Evolutionary conservation across 768 basidiomycete genomes (phyloP).

Genomic region (Atractiella rhizophila): DNA sequence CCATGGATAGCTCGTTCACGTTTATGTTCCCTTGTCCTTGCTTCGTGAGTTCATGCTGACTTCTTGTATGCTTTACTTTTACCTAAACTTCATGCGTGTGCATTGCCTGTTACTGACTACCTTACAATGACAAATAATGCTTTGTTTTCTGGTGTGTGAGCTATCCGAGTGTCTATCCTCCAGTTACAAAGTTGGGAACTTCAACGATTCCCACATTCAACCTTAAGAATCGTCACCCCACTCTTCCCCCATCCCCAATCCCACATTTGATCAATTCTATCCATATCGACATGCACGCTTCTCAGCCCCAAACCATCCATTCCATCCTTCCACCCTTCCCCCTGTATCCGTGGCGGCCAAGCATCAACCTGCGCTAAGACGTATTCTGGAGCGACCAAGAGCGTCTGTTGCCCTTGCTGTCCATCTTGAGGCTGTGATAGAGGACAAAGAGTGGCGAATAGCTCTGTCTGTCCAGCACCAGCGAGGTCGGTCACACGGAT

Average conservation of each 20-base stretch:
- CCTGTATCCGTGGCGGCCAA: not conserved
- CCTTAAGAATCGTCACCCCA: constrained; percentile 2
- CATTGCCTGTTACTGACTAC: too few species aligned
- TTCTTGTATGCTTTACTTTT: too few species aligned
- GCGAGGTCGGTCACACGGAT: constrained; percentile 4
- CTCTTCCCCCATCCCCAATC: not conserved
- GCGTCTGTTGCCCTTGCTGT: not conserved
- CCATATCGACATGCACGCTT: constrained; percentile 12
- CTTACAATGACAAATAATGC: too few species aligned
- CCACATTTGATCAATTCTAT: not conserved
- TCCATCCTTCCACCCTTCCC: not conserved
- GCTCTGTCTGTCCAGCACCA: not conserved
- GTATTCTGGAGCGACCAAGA: constrained; percentile 6
- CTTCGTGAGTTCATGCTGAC: too few species aligned
- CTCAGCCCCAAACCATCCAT: not conserved
- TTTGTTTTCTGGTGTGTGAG: too few species aligned
- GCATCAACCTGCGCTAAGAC: not conserved
- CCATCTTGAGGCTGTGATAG: not conserved
- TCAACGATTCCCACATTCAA: not conserved
- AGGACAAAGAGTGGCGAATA: not conserved
- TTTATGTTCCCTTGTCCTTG: too few species aligned
- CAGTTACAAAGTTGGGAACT: too few species aligned
- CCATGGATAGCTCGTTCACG: too few species aligned
- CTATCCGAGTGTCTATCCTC: too few species aligned
- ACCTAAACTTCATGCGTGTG: too few species aligned